Evolutionary conservation across 352 stramenopile species (phyloP).

Genomic region (Salisapilia sapeloensis): DNA sequence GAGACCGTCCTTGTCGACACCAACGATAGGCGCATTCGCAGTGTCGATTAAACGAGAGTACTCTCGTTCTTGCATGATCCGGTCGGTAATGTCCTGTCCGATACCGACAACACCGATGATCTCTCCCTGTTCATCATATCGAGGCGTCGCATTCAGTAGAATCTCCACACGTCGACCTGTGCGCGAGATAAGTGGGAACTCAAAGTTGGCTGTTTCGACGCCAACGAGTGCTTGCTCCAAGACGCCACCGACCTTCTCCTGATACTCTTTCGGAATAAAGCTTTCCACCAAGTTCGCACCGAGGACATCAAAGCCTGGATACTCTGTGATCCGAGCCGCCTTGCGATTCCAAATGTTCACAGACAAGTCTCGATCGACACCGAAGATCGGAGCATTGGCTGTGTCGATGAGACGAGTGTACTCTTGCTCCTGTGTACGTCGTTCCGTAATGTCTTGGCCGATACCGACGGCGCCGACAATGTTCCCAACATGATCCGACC

Average conservation of each 20-base stretch:
- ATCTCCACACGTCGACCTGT: constrained; percentile 27
- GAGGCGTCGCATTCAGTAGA: constrained; percentile 24
- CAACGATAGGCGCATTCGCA: constrained; percentile 50
- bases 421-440: constrained; percentile 50
- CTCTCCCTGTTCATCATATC: constrained; percentile 28
- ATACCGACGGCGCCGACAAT: constrained; percentile 45
- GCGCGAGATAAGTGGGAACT: constrained; percentile 50
- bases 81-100: constrained; percentile 37
- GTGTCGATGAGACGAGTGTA: constrained; percentile 75
- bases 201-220: constrained; percentile 26
- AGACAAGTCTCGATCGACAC: constrained; percentile 36
- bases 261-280: constrained; percentile 53
- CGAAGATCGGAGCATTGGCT: constrained; percentile 74
- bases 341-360: constrained; percentile 79
- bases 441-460: constrained; percentile 51
- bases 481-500: constrained; percentile 35
- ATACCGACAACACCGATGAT: constrained; percentile 34
- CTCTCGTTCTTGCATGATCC: constrained; percentile 45
- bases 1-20: constrained; percentile 26
- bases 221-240: constrained; percentile 34
- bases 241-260: constrained; percentile 26
- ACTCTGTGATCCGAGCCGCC: constrained; percentile 63
- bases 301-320: constrained; percentile 42
- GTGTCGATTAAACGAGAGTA: constrained; percentile 48
- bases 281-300: constrained; percentile 50